A percentile compares a stretch with the other conserved stretches of the same genome.
Conservation (phyloP, 164 flowering plant species). For the Tinospora cordifolia region DNA sequence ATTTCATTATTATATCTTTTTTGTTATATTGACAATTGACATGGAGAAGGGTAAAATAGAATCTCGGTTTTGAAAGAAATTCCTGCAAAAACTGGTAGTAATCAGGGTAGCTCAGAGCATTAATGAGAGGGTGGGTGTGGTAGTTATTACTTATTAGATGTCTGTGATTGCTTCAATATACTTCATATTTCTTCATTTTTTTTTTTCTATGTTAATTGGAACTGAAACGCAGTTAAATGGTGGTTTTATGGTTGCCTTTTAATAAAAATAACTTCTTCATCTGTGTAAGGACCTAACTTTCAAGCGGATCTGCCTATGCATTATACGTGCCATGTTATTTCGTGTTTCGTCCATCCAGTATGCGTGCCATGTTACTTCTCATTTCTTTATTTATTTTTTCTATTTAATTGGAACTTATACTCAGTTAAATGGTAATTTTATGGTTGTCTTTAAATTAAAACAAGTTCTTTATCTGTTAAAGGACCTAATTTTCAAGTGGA, state of each 20-base stretch:
- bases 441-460: too few species aligned
- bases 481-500: too few species aligned
- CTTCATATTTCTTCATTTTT: not conserved
- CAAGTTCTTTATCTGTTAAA: too few species aligned
- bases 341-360: too few species aligned
- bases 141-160: not conserved
- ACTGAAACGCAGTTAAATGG: too few species aligned
- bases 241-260: too few species aligned
- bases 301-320: not conserved
- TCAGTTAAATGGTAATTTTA: too few species aligned
- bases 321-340: conserved; percentile 1
- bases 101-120: not conserved
- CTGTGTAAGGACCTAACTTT: not conserved
- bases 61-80: too few species aligned
- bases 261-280: too few species aligned
- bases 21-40: not conserved
- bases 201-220: not conserved
- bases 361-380: too few species aligned
- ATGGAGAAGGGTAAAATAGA: not conserved
- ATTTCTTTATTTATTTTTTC: too few species aligned
- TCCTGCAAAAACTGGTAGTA: not conserved
- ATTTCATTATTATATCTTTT: not conserved
- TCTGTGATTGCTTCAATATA: not conserved
- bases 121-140: not conserved
- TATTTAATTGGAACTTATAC: too few species aligned